Conservation (phyloP, 768 basidiomycete species). For the Tylopilus rubrobrunneus region DNA sequence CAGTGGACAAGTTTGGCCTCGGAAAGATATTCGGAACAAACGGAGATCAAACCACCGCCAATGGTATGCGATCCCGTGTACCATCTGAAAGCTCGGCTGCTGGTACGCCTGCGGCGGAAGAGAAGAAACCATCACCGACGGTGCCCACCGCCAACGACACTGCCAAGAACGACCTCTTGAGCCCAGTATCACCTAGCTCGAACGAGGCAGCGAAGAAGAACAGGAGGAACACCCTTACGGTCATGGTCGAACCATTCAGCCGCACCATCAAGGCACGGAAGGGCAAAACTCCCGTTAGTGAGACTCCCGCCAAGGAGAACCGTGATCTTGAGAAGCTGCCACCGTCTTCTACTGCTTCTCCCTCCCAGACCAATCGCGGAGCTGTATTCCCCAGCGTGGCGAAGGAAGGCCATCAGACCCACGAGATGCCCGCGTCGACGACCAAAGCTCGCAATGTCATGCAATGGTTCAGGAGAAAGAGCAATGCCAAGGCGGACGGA, state of each 20-base stretch:
- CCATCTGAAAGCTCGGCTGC: slow-evolving; percentile 39
- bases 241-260: slow-evolving; percentile 79
- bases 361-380: slow-evolving; percentile 24
- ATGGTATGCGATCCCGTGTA: slow-evolving; percentile 36
- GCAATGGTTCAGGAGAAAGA: slow-evolving; percentile 92
- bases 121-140: slow-evolving; percentile 13
- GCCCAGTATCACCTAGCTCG: slow-evolving; percentile 31
- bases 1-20: slow-evolving; percentile 76
- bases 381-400: slow-evolving; percentile 25
- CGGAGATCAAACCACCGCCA: slow-evolving; percentile 30
- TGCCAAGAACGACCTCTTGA: slow-evolving; percentile 32
- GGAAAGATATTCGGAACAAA: slow-evolving; percentile 65
- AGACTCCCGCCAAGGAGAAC: slow-evolving; percentile 41
- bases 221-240: slow-evolving; percentile 78
- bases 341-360: slow-evolving; percentile 30
- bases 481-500: slow-evolving; percentile 39
- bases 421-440: slow-evolving; percentile 64
- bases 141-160: slow-evolving; percentile 16
- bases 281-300: slow-evolving; percentile 31
- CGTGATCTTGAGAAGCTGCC: slow-evolving; percentile 35
- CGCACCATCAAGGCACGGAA: slow-evolving; percentile 39
- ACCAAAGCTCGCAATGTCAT: slow-evolving; percentile 93
- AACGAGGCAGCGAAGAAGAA: slow-evolving; percentile 47
- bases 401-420: slow-evolving; percentile 25
- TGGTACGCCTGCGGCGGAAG: slow-evolving; percentile 17